Evolutionary conservation across 2,329 filamentous ascomycete genomes (phyloP).

Genomic region (Fusarium protoensiforme): DNA sequence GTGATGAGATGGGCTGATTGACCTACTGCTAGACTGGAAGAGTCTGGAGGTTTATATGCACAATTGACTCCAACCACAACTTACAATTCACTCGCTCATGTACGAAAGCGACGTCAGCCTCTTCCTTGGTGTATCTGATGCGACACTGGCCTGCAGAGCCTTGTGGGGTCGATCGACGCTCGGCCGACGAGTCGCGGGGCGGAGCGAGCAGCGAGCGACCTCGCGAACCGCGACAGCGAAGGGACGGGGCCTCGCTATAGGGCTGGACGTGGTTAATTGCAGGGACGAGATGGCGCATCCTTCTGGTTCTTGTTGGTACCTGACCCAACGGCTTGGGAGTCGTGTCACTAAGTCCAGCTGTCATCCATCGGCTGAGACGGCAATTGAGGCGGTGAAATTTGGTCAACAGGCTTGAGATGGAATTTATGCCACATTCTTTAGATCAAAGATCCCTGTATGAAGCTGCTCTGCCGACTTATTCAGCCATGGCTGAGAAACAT

Average conservation of each 20-base stretch:
- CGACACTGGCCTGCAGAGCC: background rate
- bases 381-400: background rate
- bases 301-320: background rate
- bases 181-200: background rate
- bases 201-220: background rate
- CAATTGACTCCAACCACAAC: background rate
- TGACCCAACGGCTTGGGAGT: background rate
- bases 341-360: background rate
- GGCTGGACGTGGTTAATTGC: background rate
- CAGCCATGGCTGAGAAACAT: background rate
- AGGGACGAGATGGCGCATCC: background rate
- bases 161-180: background rate
- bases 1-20: background rate
- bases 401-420: background rate
- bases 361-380: background rate
- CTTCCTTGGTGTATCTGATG: background rate
- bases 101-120: background rate
- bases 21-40: background rate
- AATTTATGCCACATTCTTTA: background rate
- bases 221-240: background rate
- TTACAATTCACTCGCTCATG: background rate
- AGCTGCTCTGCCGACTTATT: background rate
- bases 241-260: background rate
- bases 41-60: background rate
- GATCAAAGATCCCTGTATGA: background rate